These are phyloP conservation scores for Clitopilus hobsonii DNA, from an alignment of 768 basidiomycete species.

Conservation along the genomic window DNA sequence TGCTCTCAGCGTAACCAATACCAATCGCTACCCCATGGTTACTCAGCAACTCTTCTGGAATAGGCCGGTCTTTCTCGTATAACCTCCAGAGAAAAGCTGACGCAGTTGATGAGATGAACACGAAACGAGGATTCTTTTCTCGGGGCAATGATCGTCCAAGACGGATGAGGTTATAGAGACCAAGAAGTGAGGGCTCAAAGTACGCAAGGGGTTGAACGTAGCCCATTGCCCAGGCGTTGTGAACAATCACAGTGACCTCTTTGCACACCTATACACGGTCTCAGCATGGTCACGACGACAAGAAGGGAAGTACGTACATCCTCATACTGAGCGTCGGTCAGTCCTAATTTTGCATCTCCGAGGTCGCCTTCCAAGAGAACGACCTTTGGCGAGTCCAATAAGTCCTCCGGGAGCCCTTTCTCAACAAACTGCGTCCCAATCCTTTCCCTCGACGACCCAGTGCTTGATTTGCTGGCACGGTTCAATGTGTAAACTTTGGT, in stretches of 20 bases:
- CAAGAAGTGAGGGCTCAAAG: constrained; percentile 29
- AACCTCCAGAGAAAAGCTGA: constrained; percentile 13
- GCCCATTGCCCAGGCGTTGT: constrained; percentile 34
- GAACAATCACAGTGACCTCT: constrained; percentile 22
- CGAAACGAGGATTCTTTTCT: constrained; percentile 13
- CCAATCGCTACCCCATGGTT: constrained; percentile 19
- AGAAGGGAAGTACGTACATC: neutral
- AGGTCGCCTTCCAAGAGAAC: neutral
- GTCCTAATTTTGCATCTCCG: neutral
- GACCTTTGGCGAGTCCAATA: neutral
- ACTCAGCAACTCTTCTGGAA: constrained; percentile 25
- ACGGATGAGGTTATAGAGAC: constrained; percentile 25
- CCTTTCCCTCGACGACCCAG: neutral
- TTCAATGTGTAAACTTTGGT: constrained; percentile 33
- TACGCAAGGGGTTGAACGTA: constrained; percentile 32
- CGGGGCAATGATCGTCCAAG: constrained; percentile 14
- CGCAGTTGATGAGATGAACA: constrained; percentile 29
- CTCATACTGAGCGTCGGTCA: neutral
- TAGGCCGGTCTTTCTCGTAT: constrained; percentile 14
- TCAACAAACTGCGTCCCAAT: neutral
- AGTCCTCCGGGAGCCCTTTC: neutral
- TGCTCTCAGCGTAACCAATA: constrained; percentile 25
- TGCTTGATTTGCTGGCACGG: neutral
- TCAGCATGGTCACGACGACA: neutral
- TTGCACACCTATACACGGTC: constrained; percentile 15